Percentiles rank a stretch among this genome's conserved stretches.
Evolutionary conservation across 2,329 filamentous ascomycete genomes (phyloP).

Genomic region (Fusarium ambrosium): DNA sequence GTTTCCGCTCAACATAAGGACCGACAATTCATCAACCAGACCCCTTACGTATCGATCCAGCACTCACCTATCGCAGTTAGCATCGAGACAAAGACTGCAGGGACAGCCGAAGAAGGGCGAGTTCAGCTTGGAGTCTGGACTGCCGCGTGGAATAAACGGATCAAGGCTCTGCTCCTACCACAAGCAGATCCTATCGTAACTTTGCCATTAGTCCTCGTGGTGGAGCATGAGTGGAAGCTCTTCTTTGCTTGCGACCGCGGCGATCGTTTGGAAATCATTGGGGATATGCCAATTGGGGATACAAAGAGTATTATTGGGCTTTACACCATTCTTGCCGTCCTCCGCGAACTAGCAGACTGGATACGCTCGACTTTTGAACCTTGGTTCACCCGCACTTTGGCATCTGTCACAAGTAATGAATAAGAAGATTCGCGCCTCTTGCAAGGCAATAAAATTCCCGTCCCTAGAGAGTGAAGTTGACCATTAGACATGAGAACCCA

Average conservation of each 20-base stretch:
- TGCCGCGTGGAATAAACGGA: slow-evolving; percentile 2
- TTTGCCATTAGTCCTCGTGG: slow-evolving; percentile 12
- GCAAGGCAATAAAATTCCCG: too few species aligned
- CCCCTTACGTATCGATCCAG: background rate
- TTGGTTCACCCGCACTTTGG: background rate
- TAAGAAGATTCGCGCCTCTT: background rate
- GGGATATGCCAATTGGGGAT: background rate
- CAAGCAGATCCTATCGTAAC: slow-evolving; percentile 12
- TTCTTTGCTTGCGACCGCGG: slow-evolving; percentile 21
- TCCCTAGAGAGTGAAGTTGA: too few species aligned
- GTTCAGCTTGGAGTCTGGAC: slow-evolving; percentile 4
- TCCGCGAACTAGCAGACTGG: background rate
- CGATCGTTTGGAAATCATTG: background rate
- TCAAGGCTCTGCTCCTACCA: background rate
- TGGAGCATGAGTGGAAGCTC: slow-evolving; percentile 23
- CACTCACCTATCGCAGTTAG: background rate
- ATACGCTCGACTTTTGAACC: background rate
- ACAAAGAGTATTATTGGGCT: background rate
- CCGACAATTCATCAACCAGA: background rate
- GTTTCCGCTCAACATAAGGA: background rate
- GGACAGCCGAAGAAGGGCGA: slow-evolving; percentile 6
- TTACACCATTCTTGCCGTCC: background rate
- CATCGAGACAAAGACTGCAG: background rate
- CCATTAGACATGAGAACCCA: too few species aligned
- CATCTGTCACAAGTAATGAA: background rate